Conservation (phyloP, 805 yeast genomes). For the Candida anglica region DNA sequence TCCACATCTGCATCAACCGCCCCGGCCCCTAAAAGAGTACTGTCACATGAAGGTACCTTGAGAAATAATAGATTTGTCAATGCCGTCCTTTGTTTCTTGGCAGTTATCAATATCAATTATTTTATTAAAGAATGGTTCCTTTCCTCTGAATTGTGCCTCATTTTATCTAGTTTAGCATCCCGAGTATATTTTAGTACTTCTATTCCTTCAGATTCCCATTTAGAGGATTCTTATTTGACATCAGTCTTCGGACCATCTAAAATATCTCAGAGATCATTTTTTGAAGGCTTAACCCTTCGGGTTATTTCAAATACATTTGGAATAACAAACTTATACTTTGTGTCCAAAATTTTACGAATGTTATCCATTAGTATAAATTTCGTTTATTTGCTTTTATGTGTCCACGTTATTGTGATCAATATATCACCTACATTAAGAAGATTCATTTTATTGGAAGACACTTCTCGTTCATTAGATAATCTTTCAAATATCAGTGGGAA, state of each 20-base stretch:
- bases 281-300: no score
- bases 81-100: slow-evolving; percentile 16
- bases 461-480: slow-evolving; percentile 17
- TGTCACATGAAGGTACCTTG: slow-evolving; percentile 7
- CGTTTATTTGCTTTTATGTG: slow-evolving; percentile 19
- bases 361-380: no score
- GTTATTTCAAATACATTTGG: no score
- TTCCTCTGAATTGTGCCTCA: neutral
- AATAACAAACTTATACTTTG: no score
- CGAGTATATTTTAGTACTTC: no score
- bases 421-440: slow-evolving; percentile 13
- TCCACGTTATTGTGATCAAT: slow-evolving; percentile 21
- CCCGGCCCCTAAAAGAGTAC: neutral
- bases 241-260: no score
- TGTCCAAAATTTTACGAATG: no score
- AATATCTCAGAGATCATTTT: no score
- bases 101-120: slow-evolving; percentile 17
- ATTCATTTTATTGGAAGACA: slow-evolving; percentile 13
- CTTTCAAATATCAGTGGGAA: slow-evolving; percentile 16
- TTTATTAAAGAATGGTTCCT: slow-evolving; percentile 9
- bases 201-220: no score
- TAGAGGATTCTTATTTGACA: no score
- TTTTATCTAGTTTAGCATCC: no score
- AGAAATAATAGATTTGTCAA: slow-evolving; percentile 12
- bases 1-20: neutral